A percentile compares a stretch with the other conserved stretches of the same genome.
phyloP scores from a whole-genome alignment of 1,284 basidiomycete genomes.

The Porodaedalea pini region DNA sequence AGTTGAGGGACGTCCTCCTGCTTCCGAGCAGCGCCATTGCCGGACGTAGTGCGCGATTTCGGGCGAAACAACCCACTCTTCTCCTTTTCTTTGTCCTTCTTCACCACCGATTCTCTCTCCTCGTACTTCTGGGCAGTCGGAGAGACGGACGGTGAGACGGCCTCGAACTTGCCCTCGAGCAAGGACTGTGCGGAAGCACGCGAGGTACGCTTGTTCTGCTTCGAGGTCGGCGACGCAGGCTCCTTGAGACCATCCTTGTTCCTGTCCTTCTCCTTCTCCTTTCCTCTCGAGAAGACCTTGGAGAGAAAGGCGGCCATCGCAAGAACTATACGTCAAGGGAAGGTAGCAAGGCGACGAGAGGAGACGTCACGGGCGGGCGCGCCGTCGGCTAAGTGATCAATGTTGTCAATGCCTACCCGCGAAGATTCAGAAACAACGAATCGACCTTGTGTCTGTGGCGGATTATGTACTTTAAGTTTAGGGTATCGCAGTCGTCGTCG shows the following conservation, averaged over 20 bases:
- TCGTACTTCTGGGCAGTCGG: slow-evolving; percentile 44
- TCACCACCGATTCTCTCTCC: slow-evolving; percentile 23
- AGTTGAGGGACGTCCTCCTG: slow-evolving; percentile 44
- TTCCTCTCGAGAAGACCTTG: slow-evolving; percentile 16
- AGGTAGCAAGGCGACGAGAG: not conserved
- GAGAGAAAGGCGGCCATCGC: slow-evolving; percentile 16
- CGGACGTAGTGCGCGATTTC: slow-evolving; percentile 39
- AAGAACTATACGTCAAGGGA: not conserved
- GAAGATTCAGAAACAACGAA: not conserved
- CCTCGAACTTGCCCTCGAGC: slow-evolving; percentile 71
- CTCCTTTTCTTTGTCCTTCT: slow-evolving; percentile 36
- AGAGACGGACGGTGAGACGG: slow-evolving; percentile 52
- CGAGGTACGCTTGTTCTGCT: slow-evolving; percentile 24
- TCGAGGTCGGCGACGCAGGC: slow-evolving; percentile 27
- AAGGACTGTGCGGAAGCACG: slow-evolving; percentile 45
- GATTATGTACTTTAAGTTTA: not conserved
- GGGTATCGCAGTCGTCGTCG: not conserved
- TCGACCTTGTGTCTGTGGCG: too few relatives aligned
- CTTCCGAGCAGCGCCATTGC: slow-evolving; percentile 30
- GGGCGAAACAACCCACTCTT: slow-evolving; percentile 44
- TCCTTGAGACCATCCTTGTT: slow-evolving; percentile 53
- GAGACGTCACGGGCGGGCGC: not conserved
- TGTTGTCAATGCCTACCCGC: not conserved
- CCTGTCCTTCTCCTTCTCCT: slow-evolving; percentile 15
- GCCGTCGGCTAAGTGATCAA: slow-evolving; percentile 4